Conservation (phyloP, 23 red algal species). For the Gracilaria domingensis region DNA sequence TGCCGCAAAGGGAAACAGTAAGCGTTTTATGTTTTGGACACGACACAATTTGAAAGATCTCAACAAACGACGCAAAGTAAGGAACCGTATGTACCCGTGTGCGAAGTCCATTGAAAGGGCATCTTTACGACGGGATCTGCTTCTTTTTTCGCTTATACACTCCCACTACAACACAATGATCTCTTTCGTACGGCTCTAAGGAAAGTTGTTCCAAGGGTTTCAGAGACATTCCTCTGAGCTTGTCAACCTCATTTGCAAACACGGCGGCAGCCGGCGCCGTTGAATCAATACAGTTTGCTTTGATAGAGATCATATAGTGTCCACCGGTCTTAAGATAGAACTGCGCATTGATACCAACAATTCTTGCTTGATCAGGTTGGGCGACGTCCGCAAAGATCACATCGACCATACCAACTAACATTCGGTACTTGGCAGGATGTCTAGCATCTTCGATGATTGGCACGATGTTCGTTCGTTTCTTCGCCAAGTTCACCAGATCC, state of each 20-base stretch:
- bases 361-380: conserved; percentile 98
- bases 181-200: conserved; percentile 98
- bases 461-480: conserved; percentile 96
- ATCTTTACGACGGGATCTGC: conserved; percentile 17
- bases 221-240: conserved; percentile 89
- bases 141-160: conserved; percentile 86
- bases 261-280: conserved; percentile 95
- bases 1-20: neutral
- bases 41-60: neutral
- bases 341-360: conserved; percentile 94
- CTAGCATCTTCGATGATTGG: conserved; percentile 99
- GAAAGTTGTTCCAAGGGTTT: conserved; percentile 93
- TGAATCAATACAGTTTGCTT: conserved; percentile 98
- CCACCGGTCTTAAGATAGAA: conserved; percentile 96
- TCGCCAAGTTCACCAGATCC: conserved; percentile 96
- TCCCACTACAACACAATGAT: conserved; percentile 96
- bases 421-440: conserved; percentile 95
- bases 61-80: neutral
- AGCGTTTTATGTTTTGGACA: neutral
- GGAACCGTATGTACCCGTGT: neutral
- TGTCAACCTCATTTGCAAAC: conserved; percentile 98
- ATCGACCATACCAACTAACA: conserved; percentile 98
- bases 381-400: conserved; percentile 99
- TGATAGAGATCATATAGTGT: conserved; percentile 99
- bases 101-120: too few relatives aligned